Evolutionary conservation across 2,329 filamentous ascomycete genomes (phyloP).

Genomic region (Nothomitra cinnamomea): DNA sequence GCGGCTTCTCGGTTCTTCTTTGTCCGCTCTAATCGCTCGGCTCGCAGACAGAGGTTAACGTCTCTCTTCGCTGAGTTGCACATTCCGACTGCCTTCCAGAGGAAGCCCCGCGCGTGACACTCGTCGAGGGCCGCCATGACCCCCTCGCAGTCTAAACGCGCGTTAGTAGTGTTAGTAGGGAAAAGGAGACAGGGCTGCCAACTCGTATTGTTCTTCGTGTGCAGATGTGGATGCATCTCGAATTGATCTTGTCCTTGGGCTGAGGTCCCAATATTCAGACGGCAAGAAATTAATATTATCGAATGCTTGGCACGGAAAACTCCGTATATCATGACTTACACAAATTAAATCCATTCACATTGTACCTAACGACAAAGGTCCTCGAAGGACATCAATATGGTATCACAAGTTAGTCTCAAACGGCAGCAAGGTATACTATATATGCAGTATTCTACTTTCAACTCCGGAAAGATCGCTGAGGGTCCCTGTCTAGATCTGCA

Average conservation of each 20-base stretch:
- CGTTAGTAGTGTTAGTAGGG: slow-evolving; percentile 7
- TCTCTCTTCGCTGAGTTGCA: slow-evolving; percentile 76
- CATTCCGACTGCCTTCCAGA: slow-evolving; percentile 79
- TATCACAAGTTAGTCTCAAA: slow-evolving; percentile 35
- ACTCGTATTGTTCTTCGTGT: slow-evolving; percentile 67
- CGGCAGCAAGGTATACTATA: slow-evolving; percentile 50
- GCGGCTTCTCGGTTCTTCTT: slow-evolving; percentile 56
- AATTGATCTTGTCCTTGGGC: background rate
- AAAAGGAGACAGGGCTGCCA: slow-evolving; percentile 35
- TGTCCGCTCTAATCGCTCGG: slow-evolving; percentile 63
- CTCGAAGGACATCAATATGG: background rate
- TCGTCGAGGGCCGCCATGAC: slow-evolving; percentile 89
- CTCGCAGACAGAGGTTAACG: slow-evolving; percentile 71
- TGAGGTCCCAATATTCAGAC: too few species aligned
- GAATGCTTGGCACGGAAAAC: background rate
- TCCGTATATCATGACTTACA: slow-evolving; percentile 6
- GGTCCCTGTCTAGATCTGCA: slow-evolving; percentile 46
- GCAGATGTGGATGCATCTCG: slow-evolving; percentile 91
- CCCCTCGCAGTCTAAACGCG: slow-evolving; percentile 64
- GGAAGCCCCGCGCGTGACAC: slow-evolving; percentile 81
- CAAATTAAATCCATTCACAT: slow-evolving; percentile 17
- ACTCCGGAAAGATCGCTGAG: background rate
- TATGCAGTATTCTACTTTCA: slow-evolving; percentile 5
- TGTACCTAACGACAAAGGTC: background rate
- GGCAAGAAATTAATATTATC: slow-evolving; percentile 22